These are phyloP conservation scores for Bipolaris victoriae DNA, from an alignment of 2,329 filamentous ascomycete genomes.

Conservation along the genomic window DNA sequence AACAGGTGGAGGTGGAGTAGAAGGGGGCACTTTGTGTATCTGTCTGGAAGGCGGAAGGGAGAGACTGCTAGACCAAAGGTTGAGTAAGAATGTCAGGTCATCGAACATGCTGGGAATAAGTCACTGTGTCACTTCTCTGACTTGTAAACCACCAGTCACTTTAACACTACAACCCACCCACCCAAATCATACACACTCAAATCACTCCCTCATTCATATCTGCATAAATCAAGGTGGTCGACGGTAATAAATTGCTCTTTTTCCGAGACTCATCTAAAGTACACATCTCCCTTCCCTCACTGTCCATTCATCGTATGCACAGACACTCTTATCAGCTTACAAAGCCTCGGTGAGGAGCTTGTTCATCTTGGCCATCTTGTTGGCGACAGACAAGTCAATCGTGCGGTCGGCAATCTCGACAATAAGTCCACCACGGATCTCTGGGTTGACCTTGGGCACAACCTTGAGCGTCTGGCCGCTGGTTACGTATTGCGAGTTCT, in stretches of 20 bases:
- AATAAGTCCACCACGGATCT: slow-evolving; percentile 90
- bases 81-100: no score
- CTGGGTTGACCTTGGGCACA: slow-evolving; percentile 91
- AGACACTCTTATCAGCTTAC: slow-evolving; percentile 66
- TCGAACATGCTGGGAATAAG: no score
- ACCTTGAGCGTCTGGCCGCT: slow-evolving; percentile 98
- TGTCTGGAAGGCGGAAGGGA: not conserved
- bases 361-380: slow-evolving; percentile 98
- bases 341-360: slow-evolving; percentile 95
- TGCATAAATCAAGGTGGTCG: slow-evolving; percentile 2
- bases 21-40: not conserved
- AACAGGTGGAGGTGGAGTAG: not conserved
- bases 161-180: not conserved
- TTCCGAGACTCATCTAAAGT: slow-evolving; percentile 43
- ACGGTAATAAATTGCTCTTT: slow-evolving; percentile 34
- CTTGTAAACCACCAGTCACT: not conserved
- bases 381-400: slow-evolving; percentile 94
- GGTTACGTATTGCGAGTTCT: slow-evolving; percentile 87
- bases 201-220: not conserved
- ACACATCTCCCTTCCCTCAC: slow-evolving; percentile 36
- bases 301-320: slow-evolving; percentile 17
- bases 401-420: slow-evolving; percentile 98
- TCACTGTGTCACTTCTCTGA: not conserved
- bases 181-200: not conserved
- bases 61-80: not conserved